Evolutionary conservation across 1,139 yeast genomes (phyloP), one percentile per base, ranked within the genome.

Genomic region (Taphrina communis): DNA sequence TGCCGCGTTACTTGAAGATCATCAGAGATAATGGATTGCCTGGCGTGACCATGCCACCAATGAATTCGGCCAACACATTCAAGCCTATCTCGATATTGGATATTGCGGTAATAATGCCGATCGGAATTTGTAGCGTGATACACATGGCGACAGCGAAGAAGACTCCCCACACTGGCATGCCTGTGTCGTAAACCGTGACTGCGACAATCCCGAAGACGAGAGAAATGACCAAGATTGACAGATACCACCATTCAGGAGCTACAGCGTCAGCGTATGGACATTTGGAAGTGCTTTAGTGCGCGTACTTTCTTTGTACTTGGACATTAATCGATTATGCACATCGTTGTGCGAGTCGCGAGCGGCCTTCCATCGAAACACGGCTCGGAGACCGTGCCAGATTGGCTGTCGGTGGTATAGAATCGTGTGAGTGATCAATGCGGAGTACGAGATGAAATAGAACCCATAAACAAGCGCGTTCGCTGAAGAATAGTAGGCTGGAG

Each of bases 231-330:
- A 86, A 84, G 9, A 85, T 80, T 48, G 82, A 74, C 0, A 75
- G 75, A 74, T 80, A 88, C 88, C 90, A 85, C 89, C 90, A 86
- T 71, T 83, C 86, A 46, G 92, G 92, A 80, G 80, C 86, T 73
- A 11, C 14, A 7, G 8, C 17, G 11, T 50, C 17, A 31, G 38
- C 7, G 51, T 9, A 46, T 11, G 11, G 19, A n/a, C n/a, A 11
- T 11, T 17, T 1, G 25, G 25, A 17, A 46, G 51, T 46, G 51
- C 51, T 17, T 11, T 9, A 46, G 31, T 25, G 4, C 31, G 31
- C 38, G 11, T 31, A 25, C 38, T 35, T 17, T 84, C 86, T 66
- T 80, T 82, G 77, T 87, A 88, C 57, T 79, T 77, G 71, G 79
- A 79, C 88, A 87, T 87, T 71, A 86, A 81, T 72, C 87, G 82